Base-by-base conservation (phyloP, 164 flowering plant species). In the Vitis cinerea region DNA sequence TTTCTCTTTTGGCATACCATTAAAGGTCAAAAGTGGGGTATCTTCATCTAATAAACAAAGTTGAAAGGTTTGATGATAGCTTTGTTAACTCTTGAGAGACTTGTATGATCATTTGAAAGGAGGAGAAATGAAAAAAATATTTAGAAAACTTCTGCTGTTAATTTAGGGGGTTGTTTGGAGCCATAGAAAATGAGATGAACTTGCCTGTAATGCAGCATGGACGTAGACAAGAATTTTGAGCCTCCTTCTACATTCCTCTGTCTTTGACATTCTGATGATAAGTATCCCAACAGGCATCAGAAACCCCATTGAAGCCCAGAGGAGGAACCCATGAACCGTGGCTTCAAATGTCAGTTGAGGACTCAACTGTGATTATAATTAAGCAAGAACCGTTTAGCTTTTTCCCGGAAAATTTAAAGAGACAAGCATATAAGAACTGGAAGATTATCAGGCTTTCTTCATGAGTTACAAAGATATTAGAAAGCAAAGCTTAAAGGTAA, bases 301-400 rank as follows among this genome's bases (percentile, higher is more conserved):
- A 57, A 86, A 78, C 11, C 88, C 90, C 75, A 86, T 63, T 14
- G 90, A 83, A 19, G 82, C 81, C 90, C 90, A 86, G 1, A 83
- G 78, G 9, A 86, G 82, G 64, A 84, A 74, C 8, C 85, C 88
- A 71, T 86, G 90, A 50, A 84, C 29, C 58, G 59, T 73, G 47
- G 84, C 75, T 50, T 84, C 82, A 66, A 63, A 81, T 69, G 60
- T 52, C 15, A 82, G 71, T 3, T 68, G 56, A n/a, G 80, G 66
- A 66, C 70, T 80, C 60, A 75, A 10, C 84, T 83, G 83, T 71
- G 27, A 11, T 1, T 16, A 15, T 7, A 23, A 55, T 23, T 8
- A 14, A 19, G 3, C 53, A 8, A 11, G 56, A 54, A 30, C 0
- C n/a, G 0, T 13, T 14, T 4, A 65, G 68, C 61, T 37, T 8